phyloP scores from a whole-genome alignment of 768 basidiomycete genomes.

The Candolleomyces eurysporus region DNA sequence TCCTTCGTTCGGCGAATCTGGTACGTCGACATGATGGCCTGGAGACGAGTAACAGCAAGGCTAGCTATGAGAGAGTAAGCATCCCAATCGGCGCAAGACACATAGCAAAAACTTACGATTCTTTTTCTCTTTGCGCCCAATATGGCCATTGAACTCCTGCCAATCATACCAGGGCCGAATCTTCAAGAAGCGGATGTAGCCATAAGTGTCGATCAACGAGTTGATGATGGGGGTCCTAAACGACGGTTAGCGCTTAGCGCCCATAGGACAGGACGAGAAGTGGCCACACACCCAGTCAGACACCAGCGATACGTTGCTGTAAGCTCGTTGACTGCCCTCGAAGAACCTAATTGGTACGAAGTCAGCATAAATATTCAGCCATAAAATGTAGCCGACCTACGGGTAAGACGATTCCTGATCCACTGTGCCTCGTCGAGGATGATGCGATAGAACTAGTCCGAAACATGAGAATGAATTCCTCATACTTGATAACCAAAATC shows the following conservation, averaged over 20 bases:
- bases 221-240: slow-evolving; percentile 65
- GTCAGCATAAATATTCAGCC: background rate
- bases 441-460: slow-evolving; percentile 46
- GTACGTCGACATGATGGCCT: slow-evolving; percentile 52
- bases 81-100: background rate
- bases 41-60: slow-evolving; percentile 56
- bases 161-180: slow-evolving; percentile 50
- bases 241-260: background rate
- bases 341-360: slow-evolving; percentile 35
- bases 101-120: slow-evolving; percentile 37
- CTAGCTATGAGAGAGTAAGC: slow-evolving; percentile 30
- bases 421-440: slow-evolving; percentile 58
- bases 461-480: background rate
- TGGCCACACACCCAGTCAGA: slow-evolving; percentile 50
- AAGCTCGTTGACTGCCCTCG: slow-evolving; percentile 55
- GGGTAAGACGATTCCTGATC: slow-evolving; percentile 48
- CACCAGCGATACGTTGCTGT: slow-evolving; percentile 60
- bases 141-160: slow-evolving; percentile 35
- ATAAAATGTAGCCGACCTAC: slow-evolving; percentile 25
- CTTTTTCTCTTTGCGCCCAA: slow-evolving; percentile 45
- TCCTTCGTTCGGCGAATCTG: slow-evolving; percentile 65
- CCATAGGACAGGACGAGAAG: background rate
- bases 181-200: slow-evolving; percentile 40
- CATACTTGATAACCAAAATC: background rate
- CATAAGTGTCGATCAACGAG: slow-evolving; percentile 53